Evolutionary conservation across 768 basidiomycete species (phyloP).

Genomic region (Mycena indigotica): DNA sequence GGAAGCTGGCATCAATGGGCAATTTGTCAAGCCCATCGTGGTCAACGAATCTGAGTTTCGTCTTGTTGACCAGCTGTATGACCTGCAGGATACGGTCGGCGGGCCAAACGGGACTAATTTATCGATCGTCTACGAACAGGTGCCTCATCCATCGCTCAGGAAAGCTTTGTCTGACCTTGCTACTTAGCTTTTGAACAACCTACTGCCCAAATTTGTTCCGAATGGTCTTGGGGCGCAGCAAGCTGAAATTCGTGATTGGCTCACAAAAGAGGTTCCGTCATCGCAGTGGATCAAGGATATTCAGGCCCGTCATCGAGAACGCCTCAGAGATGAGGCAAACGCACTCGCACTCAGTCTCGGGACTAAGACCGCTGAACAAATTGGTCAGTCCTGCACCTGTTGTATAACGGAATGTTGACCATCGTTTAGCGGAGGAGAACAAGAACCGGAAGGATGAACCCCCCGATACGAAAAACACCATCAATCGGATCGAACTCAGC

Average conservation of each 20-base stretch:
- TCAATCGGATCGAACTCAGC: slow-evolving; percentile 32
- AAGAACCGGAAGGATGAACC: neutral
- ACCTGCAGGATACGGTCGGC: slow-evolving; percentile 23
- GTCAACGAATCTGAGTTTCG: slow-evolving; percentile 33
- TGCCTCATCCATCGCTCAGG: neutral
- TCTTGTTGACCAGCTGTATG: slow-evolving; percentile 31
- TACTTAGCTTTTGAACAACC: slow-evolving; percentile 27
- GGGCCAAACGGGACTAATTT: slow-evolving; percentile 31
- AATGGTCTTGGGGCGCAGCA: slow-evolving; percentile 24
- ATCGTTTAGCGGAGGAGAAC: neutral
- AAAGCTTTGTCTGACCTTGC: neutral
- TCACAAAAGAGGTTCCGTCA: slow-evolving; percentile 26
- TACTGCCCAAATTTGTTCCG: slow-evolving; percentile 24
- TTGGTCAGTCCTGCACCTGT: neutral
- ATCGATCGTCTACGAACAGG: slow-evolving; percentile 30
- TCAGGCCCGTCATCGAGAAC: slow-evolving; percentile 19
- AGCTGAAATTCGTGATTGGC: slow-evolving; percentile 29
- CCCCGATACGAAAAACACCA: neutral
- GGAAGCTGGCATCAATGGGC: slow-evolving; percentile 28
- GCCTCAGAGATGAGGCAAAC: slow-evolving; percentile 2
- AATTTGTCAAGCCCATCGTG: slow-evolving; percentile 30
- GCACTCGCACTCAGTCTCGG: neutral
- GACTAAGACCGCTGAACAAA: neutral
- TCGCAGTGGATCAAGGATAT: slow-evolving; percentile 25
- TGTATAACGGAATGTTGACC: neutral